phyloP scores from a whole-genome alignment of 352 stramenopile genomes.

The Poterioochromonas sp. region DNA sequence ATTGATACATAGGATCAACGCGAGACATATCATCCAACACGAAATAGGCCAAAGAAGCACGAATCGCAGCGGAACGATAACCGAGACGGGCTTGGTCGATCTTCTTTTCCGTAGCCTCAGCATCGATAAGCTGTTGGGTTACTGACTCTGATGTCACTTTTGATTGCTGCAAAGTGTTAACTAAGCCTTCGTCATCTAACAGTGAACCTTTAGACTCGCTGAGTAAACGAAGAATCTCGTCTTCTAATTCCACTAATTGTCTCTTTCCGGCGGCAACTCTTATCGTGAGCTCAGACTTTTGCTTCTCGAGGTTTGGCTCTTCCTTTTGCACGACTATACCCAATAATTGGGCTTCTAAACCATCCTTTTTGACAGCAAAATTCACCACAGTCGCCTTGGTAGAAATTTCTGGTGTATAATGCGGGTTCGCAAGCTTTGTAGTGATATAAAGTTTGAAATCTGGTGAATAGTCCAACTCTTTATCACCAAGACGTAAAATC shows the following conservation, averaged over 20 bases:
- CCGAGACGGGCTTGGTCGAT: conserved; percentile 84
- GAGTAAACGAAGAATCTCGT: conserved; percentile 82
- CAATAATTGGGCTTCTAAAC: conserved; percentile 83
- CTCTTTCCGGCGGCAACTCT: conserved; percentile 81
- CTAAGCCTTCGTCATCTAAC: conserved; percentile 81
- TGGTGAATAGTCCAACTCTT: conserved; percentile 85
- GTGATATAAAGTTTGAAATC: conserved; percentile 90
- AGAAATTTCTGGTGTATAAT: conserved; percentile 80
- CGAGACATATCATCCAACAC: conserved; percentile 85
- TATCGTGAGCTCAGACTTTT: conserved; percentile 77
- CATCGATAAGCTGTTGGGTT: conserved; percentile 76
- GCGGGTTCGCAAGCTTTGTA: conserved; percentile 88
- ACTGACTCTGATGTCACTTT: conserved; percentile 88
- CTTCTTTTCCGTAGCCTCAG: conserved; percentile 85
- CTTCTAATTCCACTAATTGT: conserved; percentile 86
- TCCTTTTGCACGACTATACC: conserved; percentile 85
- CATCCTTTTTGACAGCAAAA: conserved; percentile 88
- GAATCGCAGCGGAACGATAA: conserved; percentile 75
- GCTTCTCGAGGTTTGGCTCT: conserved; percentile 80
- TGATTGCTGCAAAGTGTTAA: conserved; percentile 84
- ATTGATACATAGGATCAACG: conserved; percentile 95
- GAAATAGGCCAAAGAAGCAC: conserved; percentile 89
- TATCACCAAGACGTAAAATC: conserved; percentile 82
- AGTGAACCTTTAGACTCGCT: conserved; percentile 78
- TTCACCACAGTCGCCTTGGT: conserved; percentile 93